A percentile compares a stretch with the other conserved stretches of the same genome.
Conservation (phyloP, 495 filamentous ascomycete species). For the Xylaria castorea region DNA sequence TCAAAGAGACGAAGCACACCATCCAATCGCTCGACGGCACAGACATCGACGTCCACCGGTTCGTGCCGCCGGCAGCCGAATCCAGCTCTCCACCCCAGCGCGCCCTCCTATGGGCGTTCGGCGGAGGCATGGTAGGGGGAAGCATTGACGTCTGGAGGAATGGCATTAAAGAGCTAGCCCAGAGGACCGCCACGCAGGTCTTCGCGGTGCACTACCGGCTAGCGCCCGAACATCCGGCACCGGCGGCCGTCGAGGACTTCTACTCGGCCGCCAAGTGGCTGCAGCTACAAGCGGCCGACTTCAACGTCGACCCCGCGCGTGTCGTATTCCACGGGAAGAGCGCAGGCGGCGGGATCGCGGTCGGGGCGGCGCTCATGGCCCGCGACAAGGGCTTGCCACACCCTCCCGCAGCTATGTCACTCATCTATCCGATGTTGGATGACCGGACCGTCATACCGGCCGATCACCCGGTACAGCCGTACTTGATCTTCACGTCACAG, state of each 20-base stretch:
- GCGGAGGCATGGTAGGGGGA: slow-evolving; percentile 48
- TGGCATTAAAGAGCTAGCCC: slow-evolving; percentile 33
- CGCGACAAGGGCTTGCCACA: slow-evolving; percentile 41
- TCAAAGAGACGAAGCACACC: slow-evolving; percentile 33
- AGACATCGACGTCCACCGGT: slow-evolving; percentile 32
- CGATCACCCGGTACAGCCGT: slow-evolving; percentile 36
- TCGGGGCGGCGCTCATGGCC: slow-evolving; percentile 42
- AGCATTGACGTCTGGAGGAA: slow-evolving; percentile 32
- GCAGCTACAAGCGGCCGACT: slow-evolving; percentile 32
- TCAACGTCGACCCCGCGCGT: slow-evolving; percentile 45
- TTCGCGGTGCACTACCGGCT: slow-evolving; percentile 50
- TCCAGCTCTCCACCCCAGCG: slow-evolving; percentile 25
- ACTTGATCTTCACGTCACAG: slow-evolving; percentile 44
- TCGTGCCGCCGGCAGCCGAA: slow-evolving; percentile 26
- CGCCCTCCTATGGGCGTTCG: slow-evolving; percentile 47
- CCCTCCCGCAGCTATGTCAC: slow-evolving; percentile 40
- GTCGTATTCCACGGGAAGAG: slow-evolving; percentile 47
- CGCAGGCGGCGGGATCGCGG: slow-evolving; percentile 50
- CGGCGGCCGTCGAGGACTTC: slow-evolving; percentile 44
- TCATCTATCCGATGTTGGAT: slow-evolving; percentile 54
- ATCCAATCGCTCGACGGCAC: slow-evolving; percentile 35
- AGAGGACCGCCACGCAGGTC: slow-evolving; percentile 34
- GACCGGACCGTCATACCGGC: slow-evolving; percentile 40
- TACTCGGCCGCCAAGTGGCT: slow-evolving; percentile 45
- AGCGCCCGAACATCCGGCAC: slow-evolving; percentile 49